Evolutionary conservation across 345 rosid species (phyloP).

Genomic region (Eucalyptus polyanthemos): DNA sequence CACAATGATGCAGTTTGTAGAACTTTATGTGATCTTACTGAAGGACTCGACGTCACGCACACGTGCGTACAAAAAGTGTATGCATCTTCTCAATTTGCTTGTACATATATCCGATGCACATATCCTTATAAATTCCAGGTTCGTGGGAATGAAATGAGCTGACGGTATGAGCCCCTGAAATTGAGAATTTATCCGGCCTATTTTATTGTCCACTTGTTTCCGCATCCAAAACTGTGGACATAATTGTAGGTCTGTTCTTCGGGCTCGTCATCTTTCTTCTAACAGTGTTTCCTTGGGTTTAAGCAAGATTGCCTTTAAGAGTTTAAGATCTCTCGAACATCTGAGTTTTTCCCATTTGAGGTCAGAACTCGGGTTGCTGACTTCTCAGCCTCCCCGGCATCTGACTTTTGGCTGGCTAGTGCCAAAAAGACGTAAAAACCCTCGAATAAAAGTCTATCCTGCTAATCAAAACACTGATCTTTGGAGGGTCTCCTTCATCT

Average conservation of each 20-base stretch:
- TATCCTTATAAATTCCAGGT: neutral
- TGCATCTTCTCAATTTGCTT: neutral
- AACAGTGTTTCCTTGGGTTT: neutral
- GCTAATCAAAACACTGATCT: neutral
- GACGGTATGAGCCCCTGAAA: neutral
- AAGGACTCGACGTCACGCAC: neutral
- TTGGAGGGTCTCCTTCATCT: neutral
- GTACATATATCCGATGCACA: too few species aligned
- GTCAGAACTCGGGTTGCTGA: too few species aligned
- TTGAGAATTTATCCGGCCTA: neutral
- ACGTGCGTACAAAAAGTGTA: neutral
- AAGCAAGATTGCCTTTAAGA: neutral
- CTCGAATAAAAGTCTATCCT: neutral
- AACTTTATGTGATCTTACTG: neutral
- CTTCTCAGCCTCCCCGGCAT: too few species aligned
- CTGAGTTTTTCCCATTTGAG: neutral
- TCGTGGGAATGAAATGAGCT: neutral
- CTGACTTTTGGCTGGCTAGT: too few species aligned
- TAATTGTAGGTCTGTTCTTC: neutral
- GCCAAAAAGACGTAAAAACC: too few species aligned
- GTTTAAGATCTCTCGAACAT: neutral
- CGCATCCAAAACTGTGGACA: neutral
- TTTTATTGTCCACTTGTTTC: too few species aligned
- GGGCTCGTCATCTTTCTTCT: neutral
- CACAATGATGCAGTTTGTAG: too few species aligned